Conservation (phyloP, 1,284 basidiomycete species). For the Trichosporon sp. region DNA sequence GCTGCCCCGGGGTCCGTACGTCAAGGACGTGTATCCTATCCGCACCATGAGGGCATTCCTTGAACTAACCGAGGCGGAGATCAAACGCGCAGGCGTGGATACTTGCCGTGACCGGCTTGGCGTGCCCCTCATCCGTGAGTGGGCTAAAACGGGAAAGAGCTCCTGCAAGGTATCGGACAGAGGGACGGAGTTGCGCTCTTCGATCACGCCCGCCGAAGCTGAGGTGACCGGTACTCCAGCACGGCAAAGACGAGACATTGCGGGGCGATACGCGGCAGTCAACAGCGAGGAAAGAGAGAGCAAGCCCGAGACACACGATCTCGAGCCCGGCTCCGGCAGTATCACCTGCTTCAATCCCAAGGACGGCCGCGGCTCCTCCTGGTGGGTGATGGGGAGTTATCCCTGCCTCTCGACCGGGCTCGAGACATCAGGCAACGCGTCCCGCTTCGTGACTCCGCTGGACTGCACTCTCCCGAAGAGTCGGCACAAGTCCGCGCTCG, state of each 20-base stretch:
- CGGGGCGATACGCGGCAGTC: too few species aligned
- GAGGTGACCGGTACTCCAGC: background rate
- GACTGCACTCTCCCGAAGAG: background rate
- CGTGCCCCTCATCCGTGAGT: conserved; percentile 35
- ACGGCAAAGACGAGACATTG: too few species aligned
- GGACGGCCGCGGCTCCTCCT: conserved; percentile 3
- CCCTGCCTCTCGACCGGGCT: conserved; percentile 9
- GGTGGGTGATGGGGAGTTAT: background rate
- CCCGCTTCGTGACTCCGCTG: background rate
- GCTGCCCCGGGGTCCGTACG: conserved; percentile 37
- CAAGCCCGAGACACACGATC: too few species aligned
- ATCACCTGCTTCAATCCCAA: conserved; percentile 10
- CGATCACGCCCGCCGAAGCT: background rate
- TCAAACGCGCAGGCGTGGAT: conserved; percentile 38
- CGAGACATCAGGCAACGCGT: background rate
- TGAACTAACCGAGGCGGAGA: conserved; percentile 47
- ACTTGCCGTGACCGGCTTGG: conserved; percentile 48
- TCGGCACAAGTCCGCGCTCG: background rate
- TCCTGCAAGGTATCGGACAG: background rate
- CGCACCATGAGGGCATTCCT: conserved; percentile 43
- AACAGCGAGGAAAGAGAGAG: too few species aligned
- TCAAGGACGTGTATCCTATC: conserved; percentile 45
- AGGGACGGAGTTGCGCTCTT: background rate
- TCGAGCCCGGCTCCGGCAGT: background rate
- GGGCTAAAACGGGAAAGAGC: background rate